Percentiles rank a stretch among this genome's conserved stretches.
phyloP scores from a whole-genome alignment of 331 rosid species.

The Dryas integrifolia region DNA sequence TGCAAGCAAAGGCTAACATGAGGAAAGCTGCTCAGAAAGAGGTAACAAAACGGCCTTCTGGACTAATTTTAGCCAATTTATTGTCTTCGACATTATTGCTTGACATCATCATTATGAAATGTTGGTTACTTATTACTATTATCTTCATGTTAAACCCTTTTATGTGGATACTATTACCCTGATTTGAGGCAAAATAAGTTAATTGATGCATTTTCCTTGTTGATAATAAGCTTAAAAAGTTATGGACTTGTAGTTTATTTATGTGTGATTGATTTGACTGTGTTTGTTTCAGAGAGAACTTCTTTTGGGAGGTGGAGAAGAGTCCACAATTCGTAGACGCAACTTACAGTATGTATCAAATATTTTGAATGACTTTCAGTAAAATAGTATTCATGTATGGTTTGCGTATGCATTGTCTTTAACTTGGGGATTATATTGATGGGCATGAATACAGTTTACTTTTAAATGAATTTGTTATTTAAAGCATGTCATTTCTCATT shows the following conservation, averaged over 20 bases:
- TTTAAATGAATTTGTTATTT: slow-evolving; percentile 13
- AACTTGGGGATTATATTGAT: background rate
- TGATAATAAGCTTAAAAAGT: background rate
- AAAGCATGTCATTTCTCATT: slow-evolving; percentile 11
- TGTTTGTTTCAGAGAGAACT: slow-evolving; percentile 65
- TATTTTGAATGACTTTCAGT: background rate
- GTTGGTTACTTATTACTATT: background rate
- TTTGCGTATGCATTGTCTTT: background rate
- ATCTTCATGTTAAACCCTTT: background rate
- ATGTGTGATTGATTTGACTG: slow-evolving; percentile 14
- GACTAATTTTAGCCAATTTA: background rate
- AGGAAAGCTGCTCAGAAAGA: slow-evolving; percentile 77
- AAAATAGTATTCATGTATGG: background rate
- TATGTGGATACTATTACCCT: background rate
- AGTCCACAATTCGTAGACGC: slow-evolving; percentile 83
- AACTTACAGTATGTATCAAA: slow-evolving; percentile 68
- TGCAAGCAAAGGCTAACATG: slow-evolving; percentile 77
- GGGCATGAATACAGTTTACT: background rate
- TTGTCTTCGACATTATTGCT: background rate
- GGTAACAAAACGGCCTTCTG: slow-evolving; percentile 37
- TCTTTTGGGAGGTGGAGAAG: slow-evolving; percentile 87
- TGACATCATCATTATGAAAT: background rate
- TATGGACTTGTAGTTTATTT: too few species aligned
- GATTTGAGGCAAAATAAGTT: too few species aligned
- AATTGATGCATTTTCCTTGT: background rate